phyloP scores from a whole-genome alignment of 495 filamentous ascomycete species.

The Hamigera avellanea region DNA sequence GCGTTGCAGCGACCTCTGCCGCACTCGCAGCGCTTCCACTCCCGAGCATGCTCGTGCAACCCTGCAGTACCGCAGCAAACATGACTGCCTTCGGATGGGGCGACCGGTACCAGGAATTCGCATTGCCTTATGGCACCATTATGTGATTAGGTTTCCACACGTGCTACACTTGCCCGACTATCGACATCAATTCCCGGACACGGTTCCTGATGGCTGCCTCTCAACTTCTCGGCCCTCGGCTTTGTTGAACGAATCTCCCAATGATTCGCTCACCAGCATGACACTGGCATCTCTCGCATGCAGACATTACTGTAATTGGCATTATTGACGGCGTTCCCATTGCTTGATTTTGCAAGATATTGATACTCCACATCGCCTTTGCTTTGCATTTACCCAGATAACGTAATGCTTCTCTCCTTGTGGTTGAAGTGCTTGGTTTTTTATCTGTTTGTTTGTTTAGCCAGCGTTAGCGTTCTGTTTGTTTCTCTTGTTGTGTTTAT shows the following conservation, averaged over 20 bases:
- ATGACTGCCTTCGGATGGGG: slow-evolving; percentile 68
- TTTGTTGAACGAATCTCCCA: not conserved
- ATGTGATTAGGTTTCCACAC: slow-evolving; percentile 33
- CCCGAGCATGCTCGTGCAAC: slow-evolving; percentile 77
- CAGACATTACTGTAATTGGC: slow-evolving; percentile 32
- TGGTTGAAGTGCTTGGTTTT: slow-evolving; percentile 7
- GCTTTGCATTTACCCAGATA: slow-evolving; percentile 26
- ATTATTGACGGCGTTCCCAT: slow-evolving; percentile 40
- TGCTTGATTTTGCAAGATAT: slow-evolving; percentile 31
- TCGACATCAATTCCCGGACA: too few relatives aligned
- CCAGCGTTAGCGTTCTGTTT: slow-evolving; percentile 29
- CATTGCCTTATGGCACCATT: slow-evolving; percentile 46
- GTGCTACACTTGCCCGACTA: too few relatives aligned
- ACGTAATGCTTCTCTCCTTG: slow-evolving; percentile 20
- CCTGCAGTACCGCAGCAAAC: slow-evolving; percentile 60
- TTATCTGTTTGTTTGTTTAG: slow-evolving; percentile 16
- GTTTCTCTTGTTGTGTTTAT: slow-evolving; percentile 10
- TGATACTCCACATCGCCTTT: slow-evolving; percentile 39
- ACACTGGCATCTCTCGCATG: slow-evolving; percentile 16
- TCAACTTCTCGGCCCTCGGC: too few relatives aligned
- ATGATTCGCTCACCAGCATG: slow-evolving; percentile 3
- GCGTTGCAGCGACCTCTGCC: slow-evolving; percentile 49
- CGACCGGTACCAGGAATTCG: slow-evolving; percentile 46
- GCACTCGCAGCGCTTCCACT: slow-evolving; percentile 65
- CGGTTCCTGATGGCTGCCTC: too few relatives aligned